Percentiles rank a stretch among this genome's conserved stretches.
These are phyloP conservation scores for Taphrina pruni DNA, from an alignment of 1,139 yeast genomes.

Conservation along the genomic window DNA sequence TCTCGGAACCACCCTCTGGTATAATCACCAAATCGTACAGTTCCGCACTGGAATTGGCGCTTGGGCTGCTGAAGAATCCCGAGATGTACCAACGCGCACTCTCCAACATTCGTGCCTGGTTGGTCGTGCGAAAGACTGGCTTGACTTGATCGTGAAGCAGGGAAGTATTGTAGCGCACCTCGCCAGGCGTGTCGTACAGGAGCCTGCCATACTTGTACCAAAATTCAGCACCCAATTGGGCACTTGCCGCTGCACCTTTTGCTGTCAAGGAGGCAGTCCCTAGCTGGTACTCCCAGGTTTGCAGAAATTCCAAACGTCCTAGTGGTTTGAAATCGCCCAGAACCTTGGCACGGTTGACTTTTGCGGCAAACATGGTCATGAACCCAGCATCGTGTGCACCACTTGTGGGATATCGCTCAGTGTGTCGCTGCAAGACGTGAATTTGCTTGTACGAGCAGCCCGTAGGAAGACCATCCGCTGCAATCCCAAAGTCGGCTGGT, in stretches of 20 bases:
- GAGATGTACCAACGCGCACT: conserved; percentile 21
- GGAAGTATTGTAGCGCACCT: conserved; percentile 6
- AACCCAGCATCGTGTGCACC: conserved; percentile 46
- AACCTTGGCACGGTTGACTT: neutral
- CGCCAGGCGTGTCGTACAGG: conserved; percentile 9
- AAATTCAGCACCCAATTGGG: conserved; percentile 9
- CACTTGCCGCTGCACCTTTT: conserved; percentile 20
- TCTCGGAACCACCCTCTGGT: conserved; percentile 15
- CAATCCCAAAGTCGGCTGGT: conserved; percentile 15
- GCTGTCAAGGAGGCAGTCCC: conserved; percentile 8
- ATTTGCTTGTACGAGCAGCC: conserved; percentile 49
- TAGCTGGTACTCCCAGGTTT: conserved; percentile 8
- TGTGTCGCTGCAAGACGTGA: conserved; percentile 56
- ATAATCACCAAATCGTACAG: conserved; percentile 11
- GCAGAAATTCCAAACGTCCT: conserved; percentile 2
- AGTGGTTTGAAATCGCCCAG: neutral
- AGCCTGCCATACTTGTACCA: conserved; percentile 17
- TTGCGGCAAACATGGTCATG: conserved; percentile 15
- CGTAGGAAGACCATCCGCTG: conserved; percentile 7
- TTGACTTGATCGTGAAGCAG: conserved; percentile 1
- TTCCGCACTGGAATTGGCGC: conserved; percentile 13
- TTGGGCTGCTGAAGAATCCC: conserved; percentile 7
- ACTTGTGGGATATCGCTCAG: conserved; percentile 55
- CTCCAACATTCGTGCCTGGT: conserved; percentile 14
- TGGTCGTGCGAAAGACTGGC: conserved; percentile 22